A percentile compares a stretch with the other conserved stretches of the same genome.
phyloP scores from a whole-genome alignment of 345 rosid species.

The Pistacia integerrima region DNA sequence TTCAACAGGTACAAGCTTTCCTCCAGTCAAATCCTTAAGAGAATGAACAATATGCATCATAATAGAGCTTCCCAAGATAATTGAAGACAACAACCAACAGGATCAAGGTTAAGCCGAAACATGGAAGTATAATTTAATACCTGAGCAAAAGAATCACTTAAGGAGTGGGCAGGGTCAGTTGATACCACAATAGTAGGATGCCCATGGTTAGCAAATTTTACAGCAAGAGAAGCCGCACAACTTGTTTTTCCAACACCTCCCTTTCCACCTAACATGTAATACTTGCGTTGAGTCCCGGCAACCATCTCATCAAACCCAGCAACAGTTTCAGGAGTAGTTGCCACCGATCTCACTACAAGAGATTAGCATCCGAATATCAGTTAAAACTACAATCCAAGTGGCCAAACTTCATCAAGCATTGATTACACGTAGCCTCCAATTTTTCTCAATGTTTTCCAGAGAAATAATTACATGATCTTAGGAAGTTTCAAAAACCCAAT shows the following conservation, averaged over 20 bases:
- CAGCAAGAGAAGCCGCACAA: conserved; percentile 87
- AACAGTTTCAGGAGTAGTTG: conserved; percentile 42
- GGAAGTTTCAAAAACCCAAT: neutral
- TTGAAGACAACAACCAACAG: neutral
- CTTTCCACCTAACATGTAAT: conserved; percentile 75
- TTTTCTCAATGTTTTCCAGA: neutral
- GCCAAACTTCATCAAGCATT: conserved; percentile 3
- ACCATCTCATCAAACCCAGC: conserved; percentile 63
- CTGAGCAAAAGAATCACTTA: conserved; percentile 80
- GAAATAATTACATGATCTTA: neutral
- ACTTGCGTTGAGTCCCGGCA: conserved; percentile 45
- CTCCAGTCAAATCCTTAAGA: conserved; percentile 73
- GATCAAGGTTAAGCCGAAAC: neutral
- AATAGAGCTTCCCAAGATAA: conserved; percentile 2
- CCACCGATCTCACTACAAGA: conserved; percentile 54
- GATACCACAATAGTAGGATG: conserved; percentile 83
- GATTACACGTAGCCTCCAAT: neutral
- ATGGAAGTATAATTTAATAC: conserved; percentile 23
- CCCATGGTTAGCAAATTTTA: conserved; percentile 75
- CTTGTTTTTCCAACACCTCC: conserved; percentile 94
- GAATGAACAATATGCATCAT: conserved; percentile 13
- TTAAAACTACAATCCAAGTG: conserved; percentile 2
- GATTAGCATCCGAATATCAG: conserved; percentile 13
- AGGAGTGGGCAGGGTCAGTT: conserved; percentile 86
- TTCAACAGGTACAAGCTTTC: conserved; percentile 59